Evolutionary conservation across 495 filamentous ascomycete genomes (phyloP).

Genomic region (Xylaria telfairii): DNA sequence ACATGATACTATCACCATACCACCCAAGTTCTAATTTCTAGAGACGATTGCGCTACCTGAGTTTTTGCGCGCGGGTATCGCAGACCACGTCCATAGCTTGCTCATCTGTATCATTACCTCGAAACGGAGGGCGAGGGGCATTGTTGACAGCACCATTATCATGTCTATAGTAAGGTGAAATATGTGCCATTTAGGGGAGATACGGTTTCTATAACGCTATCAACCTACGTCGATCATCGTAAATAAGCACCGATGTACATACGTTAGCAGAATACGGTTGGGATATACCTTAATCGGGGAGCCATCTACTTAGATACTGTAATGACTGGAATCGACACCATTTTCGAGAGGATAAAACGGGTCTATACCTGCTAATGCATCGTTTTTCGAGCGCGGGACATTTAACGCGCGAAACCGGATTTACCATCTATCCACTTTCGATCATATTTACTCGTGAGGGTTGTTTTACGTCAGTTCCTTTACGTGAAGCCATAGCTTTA

Average conservation of each 20-base stretch:
- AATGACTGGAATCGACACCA: too few relatives aligned
- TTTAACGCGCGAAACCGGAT: not conserved
- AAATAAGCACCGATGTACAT: too few relatives aligned
- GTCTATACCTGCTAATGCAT: not conserved
- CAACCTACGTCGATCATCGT: not conserved
- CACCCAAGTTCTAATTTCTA: conserved; percentile 6
- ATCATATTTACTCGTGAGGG: too few relatives aligned
- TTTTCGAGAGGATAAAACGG: too few relatives aligned
- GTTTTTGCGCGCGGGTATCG: not conserved
- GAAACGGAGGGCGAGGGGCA: not conserved
- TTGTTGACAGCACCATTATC: not conserved
- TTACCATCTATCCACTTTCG: not conserved
- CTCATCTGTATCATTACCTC: not conserved
- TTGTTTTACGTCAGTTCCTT: not conserved
- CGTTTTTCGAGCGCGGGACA: not conserved
- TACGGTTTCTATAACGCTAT: not conserved
- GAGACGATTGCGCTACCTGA: not conserved
- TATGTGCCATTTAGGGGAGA: not conserved
- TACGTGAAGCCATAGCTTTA: not conserved
- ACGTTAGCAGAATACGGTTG: too few relatives aligned
- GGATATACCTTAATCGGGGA: too few relatives aligned
- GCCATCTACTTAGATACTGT: too few relatives aligned
- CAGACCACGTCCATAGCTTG: not conserved
- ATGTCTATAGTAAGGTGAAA: not conserved
- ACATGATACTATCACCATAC: conserved; percentile 1